Evolutionary conservation across 1,284 basidiomycete species (phyloP).

Genomic region (Cryptococcus depauperatus): DNA sequence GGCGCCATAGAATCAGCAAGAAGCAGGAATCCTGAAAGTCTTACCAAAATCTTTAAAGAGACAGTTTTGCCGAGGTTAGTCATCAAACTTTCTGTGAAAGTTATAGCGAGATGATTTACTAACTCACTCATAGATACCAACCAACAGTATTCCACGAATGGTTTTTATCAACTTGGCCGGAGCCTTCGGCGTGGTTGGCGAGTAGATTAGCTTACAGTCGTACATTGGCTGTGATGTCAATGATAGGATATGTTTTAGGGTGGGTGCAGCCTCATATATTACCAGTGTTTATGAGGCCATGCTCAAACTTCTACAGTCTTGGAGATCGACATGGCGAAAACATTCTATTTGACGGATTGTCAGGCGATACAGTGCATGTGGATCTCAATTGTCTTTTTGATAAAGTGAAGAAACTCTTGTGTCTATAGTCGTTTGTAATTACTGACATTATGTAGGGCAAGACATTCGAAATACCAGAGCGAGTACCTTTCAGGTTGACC

Average conservation of each 20-base stretch:
- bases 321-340: conserved; percentile 98
- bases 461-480: conserved; percentile 80
- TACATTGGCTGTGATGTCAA: conserved; percentile 95
- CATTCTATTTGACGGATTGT: conserved; percentile 81
- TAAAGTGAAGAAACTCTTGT: conserved; percentile 52
- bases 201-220: conserved; percentile 78
- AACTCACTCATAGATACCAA: conserved; percentile 55
- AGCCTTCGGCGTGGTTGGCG: conserved; percentile 88
- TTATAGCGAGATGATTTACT: too few relatives aligned
- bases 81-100: too few relatives aligned
- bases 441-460: conserved; percentile 55
- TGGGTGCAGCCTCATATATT: conserved; percentile 43
- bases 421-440: too few relatives aligned
- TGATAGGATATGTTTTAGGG: conserved; percentile 97
- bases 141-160: conserved; percentile 90
- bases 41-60: conserved; percentile 3
- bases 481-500: conserved; percentile 91
- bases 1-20: too few relatives aligned
- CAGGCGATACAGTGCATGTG: conserved; percentile 90
- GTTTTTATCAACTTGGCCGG: conserved; percentile 95
- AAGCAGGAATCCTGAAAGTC: too few relatives aligned
- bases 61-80: not conserved
- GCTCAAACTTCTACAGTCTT: conserved; percentile 51
- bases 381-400: conserved; percentile 99
- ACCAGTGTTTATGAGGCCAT: not conserved